phyloP scores from a whole-genome alignment of 2,329 filamentous ascomycete species.

The Pleochaeta shiraiana region DNA sequence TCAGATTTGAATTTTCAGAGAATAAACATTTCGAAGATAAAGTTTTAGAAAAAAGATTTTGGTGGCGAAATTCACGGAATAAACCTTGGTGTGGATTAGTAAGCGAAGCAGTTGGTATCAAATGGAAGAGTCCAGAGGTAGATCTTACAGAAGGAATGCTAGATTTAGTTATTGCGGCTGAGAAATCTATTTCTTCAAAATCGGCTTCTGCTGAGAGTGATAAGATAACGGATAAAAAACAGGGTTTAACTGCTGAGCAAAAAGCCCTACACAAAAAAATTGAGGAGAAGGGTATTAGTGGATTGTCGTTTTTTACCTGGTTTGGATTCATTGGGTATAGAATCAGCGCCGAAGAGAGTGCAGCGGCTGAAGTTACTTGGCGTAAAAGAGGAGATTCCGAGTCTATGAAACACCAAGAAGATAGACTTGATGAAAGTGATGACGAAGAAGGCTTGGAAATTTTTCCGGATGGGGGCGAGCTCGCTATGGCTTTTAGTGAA shows the following conservation, averaged over 20 bases:
- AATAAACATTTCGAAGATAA: slow-evolving; percentile 69
- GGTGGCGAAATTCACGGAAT: slow-evolving; percentile 48
- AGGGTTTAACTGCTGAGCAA: slow-evolving; percentile 25
- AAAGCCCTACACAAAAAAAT: slow-evolving; percentile 32
- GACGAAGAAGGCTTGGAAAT: slow-evolving; percentile 48
- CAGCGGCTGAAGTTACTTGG: slow-evolving; percentile 36
- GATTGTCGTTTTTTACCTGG: slow-evolving; percentile 68
- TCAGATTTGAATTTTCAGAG: slow-evolving; percentile 56
- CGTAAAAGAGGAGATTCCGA: slow-evolving; percentile 22
- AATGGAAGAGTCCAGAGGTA: slow-evolving; percentile 58
- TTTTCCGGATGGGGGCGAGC: slow-evolving; percentile 67
- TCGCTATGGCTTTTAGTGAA: slow-evolving; percentile 63
- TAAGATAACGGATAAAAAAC: slow-evolving; percentile 8
- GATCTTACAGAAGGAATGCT: slow-evolving; percentile 69
- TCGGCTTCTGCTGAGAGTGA: neutral
- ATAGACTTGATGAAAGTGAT: slow-evolving; percentile 23
- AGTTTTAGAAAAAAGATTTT: slow-evolving; percentile 78
- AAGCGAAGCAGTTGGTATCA: slow-evolving; percentile 70
- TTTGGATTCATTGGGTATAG: slow-evolving; percentile 59
- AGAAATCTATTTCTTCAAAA: slow-evolving; percentile 19
- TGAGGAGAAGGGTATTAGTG: slow-evolving; percentile 36
- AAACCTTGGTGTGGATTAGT: slow-evolving; percentile 51
- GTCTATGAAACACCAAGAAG: slow-evolving; percentile 18
- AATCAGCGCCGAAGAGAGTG: slow-evolving; percentile 51
- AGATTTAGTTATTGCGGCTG: slow-evolving; percentile 45